Evolutionary conservation across 2,329 filamentous ascomycete genomes (phyloP).

Genomic region (Neopestalotiopsis clavispora): DNA sequence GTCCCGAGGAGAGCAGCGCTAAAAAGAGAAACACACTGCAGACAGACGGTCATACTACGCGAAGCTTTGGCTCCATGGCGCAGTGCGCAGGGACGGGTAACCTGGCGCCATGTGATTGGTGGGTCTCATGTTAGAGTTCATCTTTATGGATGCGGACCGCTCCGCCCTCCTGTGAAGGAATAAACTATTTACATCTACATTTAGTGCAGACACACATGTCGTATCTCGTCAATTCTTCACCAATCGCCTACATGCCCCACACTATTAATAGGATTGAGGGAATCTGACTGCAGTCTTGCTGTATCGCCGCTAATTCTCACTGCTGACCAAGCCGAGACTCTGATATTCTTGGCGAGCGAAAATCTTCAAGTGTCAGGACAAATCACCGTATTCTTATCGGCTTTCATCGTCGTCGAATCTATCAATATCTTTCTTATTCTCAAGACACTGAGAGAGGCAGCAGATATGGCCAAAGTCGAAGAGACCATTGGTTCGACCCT

Average conservation of each 20-base stretch:
- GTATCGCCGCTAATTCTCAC: neutral
- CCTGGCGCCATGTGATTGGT: neutral
- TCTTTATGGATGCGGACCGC: neutral
- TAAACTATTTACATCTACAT: too few relatives aligned
- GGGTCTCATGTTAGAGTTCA: neutral
- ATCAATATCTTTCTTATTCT: too few relatives aligned
- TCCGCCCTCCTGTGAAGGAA: neutral
- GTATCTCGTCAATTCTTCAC: too few relatives aligned
- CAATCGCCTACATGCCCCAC: neutral
- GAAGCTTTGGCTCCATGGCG: neutral
- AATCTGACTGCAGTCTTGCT: neutral
- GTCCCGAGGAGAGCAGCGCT: too few relatives aligned
- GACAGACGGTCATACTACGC: neutral
- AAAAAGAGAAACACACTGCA: too few relatives aligned
- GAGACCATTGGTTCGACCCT: neutral
- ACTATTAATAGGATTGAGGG: neutral
- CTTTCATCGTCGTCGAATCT: too few relatives aligned
- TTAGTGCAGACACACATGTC: too few relatives aligned
- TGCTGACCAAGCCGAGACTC: neutral
- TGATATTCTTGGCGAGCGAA: neutral
- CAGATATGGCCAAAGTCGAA: neutral
- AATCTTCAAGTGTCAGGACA: neutral
- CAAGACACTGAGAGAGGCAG: neutral
- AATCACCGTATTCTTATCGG: neutral
- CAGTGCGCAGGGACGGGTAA: neutral